Percentiles rank a stretch among this genome's conserved stretches.
Evolutionary conservation across 768 basidiomycete species (phyloP).

Genomic region (Scleroderma citrinum): DNA sequence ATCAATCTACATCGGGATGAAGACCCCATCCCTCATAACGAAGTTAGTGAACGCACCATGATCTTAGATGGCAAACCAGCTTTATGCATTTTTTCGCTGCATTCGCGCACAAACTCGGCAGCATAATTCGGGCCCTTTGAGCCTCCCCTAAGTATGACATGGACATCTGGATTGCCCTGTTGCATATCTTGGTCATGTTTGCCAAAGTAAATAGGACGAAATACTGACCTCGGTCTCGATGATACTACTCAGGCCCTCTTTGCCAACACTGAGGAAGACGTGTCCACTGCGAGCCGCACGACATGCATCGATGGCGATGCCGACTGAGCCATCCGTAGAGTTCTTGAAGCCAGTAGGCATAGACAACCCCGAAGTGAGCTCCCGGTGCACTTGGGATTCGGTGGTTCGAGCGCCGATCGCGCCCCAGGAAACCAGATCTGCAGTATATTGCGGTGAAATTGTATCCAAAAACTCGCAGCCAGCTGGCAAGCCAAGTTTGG

Average conservation of each 20-base stretch:
- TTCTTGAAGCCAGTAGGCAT: conserved; percentile 99
- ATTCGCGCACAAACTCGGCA: conserved; percentile 72
- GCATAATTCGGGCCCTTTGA: conserved; percentile 85
- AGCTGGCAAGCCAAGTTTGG: conserved; percentile 84
- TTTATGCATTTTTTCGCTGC: conserved; percentile 69
- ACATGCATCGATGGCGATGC: conserved; percentile 93
- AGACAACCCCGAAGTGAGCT: conserved; percentile 79
- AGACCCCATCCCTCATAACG: background rate
- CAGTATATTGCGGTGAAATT: conserved; percentile 81
- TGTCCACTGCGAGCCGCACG: conserved; percentile 86
- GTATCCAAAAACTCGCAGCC: conserved; percentile 96
- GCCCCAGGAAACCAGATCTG: conserved; percentile 91
- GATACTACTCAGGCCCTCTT: conserved; percentile 91
- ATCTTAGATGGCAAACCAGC: conserved; percentile 73
- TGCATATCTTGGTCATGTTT: conserved; percentile 3
- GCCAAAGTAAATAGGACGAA: background rate
- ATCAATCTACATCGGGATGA: conserved; percentile 57
- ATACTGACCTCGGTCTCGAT: conserved; percentile 80
- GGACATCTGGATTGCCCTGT: conserved; percentile 86
- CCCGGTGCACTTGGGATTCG: conserved; percentile 89
- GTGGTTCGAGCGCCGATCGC: conserved; percentile 94
- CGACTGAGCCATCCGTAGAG: conserved; percentile 88
- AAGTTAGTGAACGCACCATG: conserved; percentile 55
- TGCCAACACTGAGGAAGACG: conserved; percentile 95
- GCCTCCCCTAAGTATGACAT: conserved; percentile 92